phyloP scores from a whole-genome alignment of 768 basidiomycete genomes.

The Podaxis sp. region DNA sequence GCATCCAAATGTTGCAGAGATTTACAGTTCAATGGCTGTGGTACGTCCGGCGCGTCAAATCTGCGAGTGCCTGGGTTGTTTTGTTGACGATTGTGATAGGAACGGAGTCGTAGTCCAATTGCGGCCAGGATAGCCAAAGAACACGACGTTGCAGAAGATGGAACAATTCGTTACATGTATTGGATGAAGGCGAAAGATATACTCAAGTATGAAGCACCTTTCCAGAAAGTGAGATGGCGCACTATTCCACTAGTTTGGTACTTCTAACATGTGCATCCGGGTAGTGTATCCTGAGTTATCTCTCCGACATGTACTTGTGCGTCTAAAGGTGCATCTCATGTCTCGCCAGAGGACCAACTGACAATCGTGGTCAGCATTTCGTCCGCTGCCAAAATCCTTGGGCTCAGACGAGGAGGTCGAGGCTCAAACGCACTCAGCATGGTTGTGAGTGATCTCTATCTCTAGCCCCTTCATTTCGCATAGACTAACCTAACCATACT shows the following conservation, averaged over 20 bases:
- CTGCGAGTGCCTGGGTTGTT: neutral
- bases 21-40: conserved; percentile 24
- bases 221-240: conserved; percentile 59
- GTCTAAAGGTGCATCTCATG: conserved; percentile 18
- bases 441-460: conserved; percentile 42
- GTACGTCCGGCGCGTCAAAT: conserved; percentile 17
- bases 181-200: conserved; percentile 78
- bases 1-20: conserved; percentile 28
- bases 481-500: neutral
- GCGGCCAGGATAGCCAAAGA: conserved; percentile 52
- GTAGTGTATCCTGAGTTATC: conserved; percentile 75
- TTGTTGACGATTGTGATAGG: conserved; percentile 34
- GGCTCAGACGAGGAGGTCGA: conserved; percentile 43
- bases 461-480: neutral
- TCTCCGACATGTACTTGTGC: conserved; percentile 78
- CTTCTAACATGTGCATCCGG: neutral
- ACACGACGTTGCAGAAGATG: conserved; percentile 37
- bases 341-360: neutral
- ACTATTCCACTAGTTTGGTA: conserved; percentile 2
- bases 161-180: conserved; percentile 53
- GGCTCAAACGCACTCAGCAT: conserved; percentile 53
- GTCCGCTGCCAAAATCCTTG: conserved; percentile 48
- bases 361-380: conserved; percentile 42
- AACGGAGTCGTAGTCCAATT: conserved; percentile 65
- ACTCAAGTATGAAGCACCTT: conserved; percentile 62